Conservation (phyloP, 176 grass and related monocot genomes). For the Pontederia crassipes region DNA sequence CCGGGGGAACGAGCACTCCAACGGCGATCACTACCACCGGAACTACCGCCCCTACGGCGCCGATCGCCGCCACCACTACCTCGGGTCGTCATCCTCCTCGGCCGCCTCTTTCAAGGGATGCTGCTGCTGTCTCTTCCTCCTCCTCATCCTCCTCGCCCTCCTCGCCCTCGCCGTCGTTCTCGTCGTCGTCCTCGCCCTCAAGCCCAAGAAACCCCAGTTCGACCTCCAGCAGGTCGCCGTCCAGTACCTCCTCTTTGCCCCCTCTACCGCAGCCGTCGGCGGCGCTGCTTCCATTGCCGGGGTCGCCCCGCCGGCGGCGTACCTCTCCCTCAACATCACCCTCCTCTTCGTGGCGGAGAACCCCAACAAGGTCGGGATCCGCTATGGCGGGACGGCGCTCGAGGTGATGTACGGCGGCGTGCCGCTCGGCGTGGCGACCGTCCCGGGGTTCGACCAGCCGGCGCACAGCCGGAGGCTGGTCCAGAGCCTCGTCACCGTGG, state of each 20-base stretch:
- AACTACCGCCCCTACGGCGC: conserved; percentile 34
- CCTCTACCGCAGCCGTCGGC: conserved; percentile 29
- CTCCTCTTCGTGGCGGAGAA: conserved; percentile 83
- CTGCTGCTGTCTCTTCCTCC: conserved; percentile 96
- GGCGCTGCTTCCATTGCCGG: neutral
- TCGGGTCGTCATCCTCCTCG: conserved; percentile 22
- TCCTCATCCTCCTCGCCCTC: conserved; percentile 76
- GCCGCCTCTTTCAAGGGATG: conserved; percentile 81
- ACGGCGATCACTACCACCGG: conserved; percentile 19
- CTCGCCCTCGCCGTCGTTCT: conserved; percentile 75
- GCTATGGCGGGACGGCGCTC: conserved; percentile 61
- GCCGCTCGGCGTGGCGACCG: conserved; percentile 74
- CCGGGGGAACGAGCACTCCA: neutral
- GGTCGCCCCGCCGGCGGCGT: conserved; percentile 37
- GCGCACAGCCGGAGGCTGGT: conserved; percentile 72
- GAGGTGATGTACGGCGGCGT: conserved; percentile 94
- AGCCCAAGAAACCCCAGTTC: conserved; percentile 94
- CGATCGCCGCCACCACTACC: conserved; percentile 23
- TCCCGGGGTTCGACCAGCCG: conserved; percentile 86
- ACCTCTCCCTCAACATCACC: conserved; percentile 96
- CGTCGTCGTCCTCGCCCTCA: conserved; percentile 79
- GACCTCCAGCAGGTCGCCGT: conserved; percentile 97
- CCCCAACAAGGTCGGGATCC: conserved; percentile 93
- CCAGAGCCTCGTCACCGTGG: conserved; percentile 74
- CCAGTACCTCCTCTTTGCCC: conserved; percentile 78